Evolutionary conservation across 805 yeast species (phyloP).

Genomic region (Teunomyces atbi): DNA sequence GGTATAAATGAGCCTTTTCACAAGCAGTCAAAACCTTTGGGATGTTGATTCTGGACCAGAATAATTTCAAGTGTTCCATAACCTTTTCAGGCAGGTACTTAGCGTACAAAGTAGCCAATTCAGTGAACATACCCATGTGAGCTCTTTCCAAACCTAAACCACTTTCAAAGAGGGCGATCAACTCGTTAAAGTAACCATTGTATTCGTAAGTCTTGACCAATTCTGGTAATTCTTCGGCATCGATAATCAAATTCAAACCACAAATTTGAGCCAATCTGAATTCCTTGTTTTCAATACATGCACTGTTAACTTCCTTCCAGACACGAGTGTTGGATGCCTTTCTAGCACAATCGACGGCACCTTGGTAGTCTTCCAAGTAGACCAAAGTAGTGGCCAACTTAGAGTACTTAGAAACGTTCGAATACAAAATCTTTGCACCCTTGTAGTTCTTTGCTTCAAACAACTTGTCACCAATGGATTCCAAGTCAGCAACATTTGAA

Average conservation of each 20-base stretch:
- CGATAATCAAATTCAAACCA: conserved; percentile 94
- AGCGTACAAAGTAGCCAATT: conserved; percentile 84
- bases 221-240: conserved; percentile 94
- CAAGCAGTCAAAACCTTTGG: conserved; percentile 95
- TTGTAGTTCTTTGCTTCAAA: conserved; percentile 78
- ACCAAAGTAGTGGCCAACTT: conserved; percentile 96
- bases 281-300: conserved; percentile 92
- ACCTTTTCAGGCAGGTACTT: conserved; percentile 88
- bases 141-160: conserved; percentile 97
- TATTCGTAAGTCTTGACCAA: conserved; percentile 83
- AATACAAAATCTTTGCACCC: conserved; percentile 87
- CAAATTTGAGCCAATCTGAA: conserved; percentile 97
- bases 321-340: conserved; percentile 91
- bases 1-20: conserved; percentile 93
- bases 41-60: conserved; percentile 97
- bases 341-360: conserved; percentile 98
- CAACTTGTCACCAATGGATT: conserved; percentile 87
- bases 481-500: conserved; percentile 90
- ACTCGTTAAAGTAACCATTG: conserved; percentile 88
- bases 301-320: conserved; percentile 97
- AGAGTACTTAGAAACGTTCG: conserved; percentile 88
- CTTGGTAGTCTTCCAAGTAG: conserved; percentile 86
- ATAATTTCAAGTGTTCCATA: conserved; percentile 93
- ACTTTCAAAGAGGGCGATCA: conserved; percentile 89
- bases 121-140: conserved; percentile 99